Conservation (phyloP, 257 asterid genomes). For the Haberlea rhodopensis region DNA sequence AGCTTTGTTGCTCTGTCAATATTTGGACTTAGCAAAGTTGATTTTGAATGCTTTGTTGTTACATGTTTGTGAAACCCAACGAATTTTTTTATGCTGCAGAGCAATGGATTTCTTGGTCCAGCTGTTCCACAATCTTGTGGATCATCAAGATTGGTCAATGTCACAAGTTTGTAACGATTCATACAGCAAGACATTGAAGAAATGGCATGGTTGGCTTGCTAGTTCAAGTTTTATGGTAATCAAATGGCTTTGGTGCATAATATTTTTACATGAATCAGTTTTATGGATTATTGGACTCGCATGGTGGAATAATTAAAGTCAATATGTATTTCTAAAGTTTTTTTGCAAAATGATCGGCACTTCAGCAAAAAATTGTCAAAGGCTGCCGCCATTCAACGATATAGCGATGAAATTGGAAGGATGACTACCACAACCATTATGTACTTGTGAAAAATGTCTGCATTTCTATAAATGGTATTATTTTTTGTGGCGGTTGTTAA, state of each 20-base stretch:
- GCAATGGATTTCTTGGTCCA: slow-evolving; percentile 85
- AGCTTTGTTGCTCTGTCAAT: background rate
- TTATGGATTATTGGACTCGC: background rate
- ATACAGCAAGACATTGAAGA: slow-evolving; percentile 74
- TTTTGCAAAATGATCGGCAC: too few relatives aligned
- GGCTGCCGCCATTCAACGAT: too few relatives aligned
- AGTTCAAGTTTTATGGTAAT: slow-evolving; percentile 71
- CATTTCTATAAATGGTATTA: background rate
- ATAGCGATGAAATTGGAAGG: too few relatives aligned
- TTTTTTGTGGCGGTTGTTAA: too few relatives aligned
- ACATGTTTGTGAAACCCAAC: background rate
- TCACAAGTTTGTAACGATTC: slow-evolving; percentile 69
- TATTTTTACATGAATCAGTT: background rate
- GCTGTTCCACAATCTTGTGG: slow-evolving; percentile 56
- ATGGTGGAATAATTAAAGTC: background rate
- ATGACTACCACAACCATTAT: too few relatives aligned
- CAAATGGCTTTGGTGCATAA: too few relatives aligned
- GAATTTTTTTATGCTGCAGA: slow-evolving; percentile 35
- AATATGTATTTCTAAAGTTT: background rate
- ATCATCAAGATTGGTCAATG: slow-evolving; percentile 73
- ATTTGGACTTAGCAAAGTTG: background rate
- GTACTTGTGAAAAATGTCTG: background rate
- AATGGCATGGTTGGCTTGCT: slow-evolving; percentile 93
- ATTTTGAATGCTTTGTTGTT: background rate
- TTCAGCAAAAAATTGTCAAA: too few relatives aligned